phyloP scores from a whole-genome alignment of 441 rosid genomes.

The Populus trichocarpa region DNA sequence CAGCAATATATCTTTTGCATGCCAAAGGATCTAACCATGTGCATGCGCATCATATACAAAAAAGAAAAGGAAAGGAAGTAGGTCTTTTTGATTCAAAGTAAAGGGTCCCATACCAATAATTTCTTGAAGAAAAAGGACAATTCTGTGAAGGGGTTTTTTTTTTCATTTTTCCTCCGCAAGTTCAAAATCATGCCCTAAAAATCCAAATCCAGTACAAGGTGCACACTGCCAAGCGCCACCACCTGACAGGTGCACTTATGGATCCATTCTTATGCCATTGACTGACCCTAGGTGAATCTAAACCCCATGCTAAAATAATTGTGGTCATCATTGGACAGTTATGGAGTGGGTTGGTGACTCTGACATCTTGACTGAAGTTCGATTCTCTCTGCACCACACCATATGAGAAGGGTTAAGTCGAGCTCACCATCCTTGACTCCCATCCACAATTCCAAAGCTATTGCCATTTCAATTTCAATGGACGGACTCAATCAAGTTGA shows the following conservation, averaged over 20 bases:
- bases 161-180: background rate
- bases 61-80: background rate
- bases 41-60: conserved; percentile 1
- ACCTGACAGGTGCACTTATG: background rate
- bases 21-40: background rate
- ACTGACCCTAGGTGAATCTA: no score
- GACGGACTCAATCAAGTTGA: background rate
- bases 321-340: conserved; percentile 2
- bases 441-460: background rate
- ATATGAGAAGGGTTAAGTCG: background rate
- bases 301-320: background rate
- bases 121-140: background rate
- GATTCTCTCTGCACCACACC: background rate
- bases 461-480: background rate
- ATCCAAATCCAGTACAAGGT: background rate
- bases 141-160: background rate
- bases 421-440: background rate
- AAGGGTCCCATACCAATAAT: background rate
- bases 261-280: background rate
- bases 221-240: background rate
- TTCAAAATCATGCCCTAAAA: background rate
- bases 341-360: conserved; percentile 24
- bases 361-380: background rate
- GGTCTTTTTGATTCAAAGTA: background rate
- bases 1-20: background rate